Evolutionary conservation across 2,329 filamentous ascomycete species (phyloP).

Genomic region (Cercospora sesami): DNA sequence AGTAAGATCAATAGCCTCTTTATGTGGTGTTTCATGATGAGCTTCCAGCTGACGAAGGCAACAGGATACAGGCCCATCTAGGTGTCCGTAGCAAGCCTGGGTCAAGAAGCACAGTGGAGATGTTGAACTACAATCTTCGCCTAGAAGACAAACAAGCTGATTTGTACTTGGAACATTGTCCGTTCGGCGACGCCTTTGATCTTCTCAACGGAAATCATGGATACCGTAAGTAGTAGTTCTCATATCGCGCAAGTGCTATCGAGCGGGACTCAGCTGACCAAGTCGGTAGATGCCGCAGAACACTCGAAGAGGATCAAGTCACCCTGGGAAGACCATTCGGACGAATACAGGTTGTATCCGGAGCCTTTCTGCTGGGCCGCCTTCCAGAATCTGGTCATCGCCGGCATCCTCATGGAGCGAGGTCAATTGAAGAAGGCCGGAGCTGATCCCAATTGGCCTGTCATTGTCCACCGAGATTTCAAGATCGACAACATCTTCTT

Average conservation of each 20-base stretch:
- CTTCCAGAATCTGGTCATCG: conserved; percentile 20
- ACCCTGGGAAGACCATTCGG: neutral
- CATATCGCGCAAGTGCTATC: neutral
- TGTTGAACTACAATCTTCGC: conserved; percentile 4
- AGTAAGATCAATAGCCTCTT: neutral
- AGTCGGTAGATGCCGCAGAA: neutral
- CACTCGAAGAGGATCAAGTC: neutral
- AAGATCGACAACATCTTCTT: conserved; percentile 21
- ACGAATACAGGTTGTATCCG: neutral
- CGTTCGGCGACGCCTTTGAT: neutral
- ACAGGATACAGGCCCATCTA: neutral
- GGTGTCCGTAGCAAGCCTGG: neutral
- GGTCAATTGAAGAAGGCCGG: conserved; percentile 7
- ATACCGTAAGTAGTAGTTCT: neutral
- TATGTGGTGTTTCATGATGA: neutral
- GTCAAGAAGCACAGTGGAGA: neutral
- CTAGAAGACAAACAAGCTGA: neutral
- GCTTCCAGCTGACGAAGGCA: neutral
- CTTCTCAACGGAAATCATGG: neutral
- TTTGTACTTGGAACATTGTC: conserved; percentile 13
- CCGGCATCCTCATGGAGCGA: conserved; percentile 21
- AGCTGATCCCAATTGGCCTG: conserved; percentile 5
- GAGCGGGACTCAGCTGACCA: neutral
- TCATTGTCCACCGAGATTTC: conserved; percentile 25
- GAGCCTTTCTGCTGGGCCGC: conserved; percentile 25